These are phyloP conservation scores for Annulohypoxylon truncatum DNA, from an alignment of 2,329 filamentous ascomycete genomes.

Conservation along the genomic window DNA sequence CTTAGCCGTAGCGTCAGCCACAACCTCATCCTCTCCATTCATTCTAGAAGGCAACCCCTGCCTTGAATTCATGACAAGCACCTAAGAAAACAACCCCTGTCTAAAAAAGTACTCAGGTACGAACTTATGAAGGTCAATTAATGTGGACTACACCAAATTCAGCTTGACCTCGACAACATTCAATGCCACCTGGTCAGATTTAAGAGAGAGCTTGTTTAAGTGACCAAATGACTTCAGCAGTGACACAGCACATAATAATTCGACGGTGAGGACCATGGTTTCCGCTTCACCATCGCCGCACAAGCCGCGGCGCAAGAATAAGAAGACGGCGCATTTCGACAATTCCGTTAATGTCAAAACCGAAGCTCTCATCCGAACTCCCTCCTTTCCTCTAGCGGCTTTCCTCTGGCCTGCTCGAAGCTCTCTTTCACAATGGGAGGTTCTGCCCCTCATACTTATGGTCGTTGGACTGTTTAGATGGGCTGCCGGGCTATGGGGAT, in stretches of 20 bases:
- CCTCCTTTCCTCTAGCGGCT: slow-evolving; percentile 90
- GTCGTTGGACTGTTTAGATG: slow-evolving; percentile 90
- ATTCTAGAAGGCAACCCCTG: background rate
- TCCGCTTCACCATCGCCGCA: slow-evolving; percentile 64
- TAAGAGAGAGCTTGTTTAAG: slow-evolving; percentile 14
- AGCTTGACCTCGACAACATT: slow-evolving; percentile 8
- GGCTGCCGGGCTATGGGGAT: slow-evolving; percentile 92
- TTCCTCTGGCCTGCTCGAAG: slow-evolving; percentile 93
- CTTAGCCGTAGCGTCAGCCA: background rate
- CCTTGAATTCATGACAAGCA: background rate
- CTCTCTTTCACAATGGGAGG: slow-evolving; percentile 89
- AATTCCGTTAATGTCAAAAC: slow-evolving; percentile 47
- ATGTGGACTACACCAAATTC: slow-evolving; percentile 9
- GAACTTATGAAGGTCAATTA: background rate
- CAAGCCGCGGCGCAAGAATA: slow-evolving; percentile 69
- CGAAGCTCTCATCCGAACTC: slow-evolving; percentile 65
- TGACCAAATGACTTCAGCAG: slow-evolving; percentile 39
- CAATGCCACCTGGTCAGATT: slow-evolving; percentile 6
- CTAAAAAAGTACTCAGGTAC: slow-evolving; percentile 17
- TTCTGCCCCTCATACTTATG: slow-evolving; percentile 89
- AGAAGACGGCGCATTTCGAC: slow-evolving; percentile 60
- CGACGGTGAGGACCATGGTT: slow-evolving; percentile 59
- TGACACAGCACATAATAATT: slow-evolving; percentile 18
- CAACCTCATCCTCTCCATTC: background rate
- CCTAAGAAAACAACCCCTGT: slow-evolving; percentile 26